Percentiles rank a stretch among this genome's conserved stretches.
phyloP scores from a whole-genome alignment of 2,329 filamentous ascomycete genomes.

The Trichoderma sp. region DNA sequence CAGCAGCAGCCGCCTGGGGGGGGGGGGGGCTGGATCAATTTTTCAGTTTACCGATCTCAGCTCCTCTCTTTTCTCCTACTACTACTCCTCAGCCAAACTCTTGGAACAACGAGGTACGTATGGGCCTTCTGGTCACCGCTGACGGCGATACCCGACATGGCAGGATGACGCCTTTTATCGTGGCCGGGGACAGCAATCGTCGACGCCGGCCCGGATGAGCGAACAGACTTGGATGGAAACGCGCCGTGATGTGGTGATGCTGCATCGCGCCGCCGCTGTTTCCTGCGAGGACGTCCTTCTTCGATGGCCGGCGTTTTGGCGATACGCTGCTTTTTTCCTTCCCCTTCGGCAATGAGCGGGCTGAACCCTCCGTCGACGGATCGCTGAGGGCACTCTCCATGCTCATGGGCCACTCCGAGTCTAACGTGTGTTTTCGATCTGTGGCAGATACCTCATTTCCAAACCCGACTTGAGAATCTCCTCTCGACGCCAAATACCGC shows the following conservation, averaged over 20 bases:
- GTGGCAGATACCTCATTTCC: constrained; percentile 67
- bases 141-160: constrained; percentile 41
- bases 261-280: constrained; percentile 27
- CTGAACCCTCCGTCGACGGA: constrained; percentile 66
- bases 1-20: background rate
- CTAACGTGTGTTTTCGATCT: constrained; percentile 53
- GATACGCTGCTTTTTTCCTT: constrained; percentile 58
- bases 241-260: background rate
- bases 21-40: background rate
- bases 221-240: constrained; percentile 1
- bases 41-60: background rate
- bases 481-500: constrained; percentile 53
- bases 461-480: constrained; percentile 78
- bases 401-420: constrained; percentile 62
- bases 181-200: constrained; percentile 66
- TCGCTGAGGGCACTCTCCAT: constrained; percentile 68
- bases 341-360: constrained; percentile 66
- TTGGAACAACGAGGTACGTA: constrained; percentile 49
- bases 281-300: constrained; percentile 1
- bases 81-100: constrained; percentile 33
- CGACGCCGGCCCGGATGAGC: constrained; percentile 37
- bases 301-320: constrained; percentile 33
- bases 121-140: constrained; percentile 30
- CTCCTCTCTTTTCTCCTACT: constrained; percentile 28
- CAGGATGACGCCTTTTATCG: constrained; percentile 51